A percentile compares a stretch with the other conserved stretches of the same genome.
These are phyloP conservation scores for Volvox reticuliferus DNA, from an alignment of 139 green algal species.

Conservation along the genomic window DNA sequence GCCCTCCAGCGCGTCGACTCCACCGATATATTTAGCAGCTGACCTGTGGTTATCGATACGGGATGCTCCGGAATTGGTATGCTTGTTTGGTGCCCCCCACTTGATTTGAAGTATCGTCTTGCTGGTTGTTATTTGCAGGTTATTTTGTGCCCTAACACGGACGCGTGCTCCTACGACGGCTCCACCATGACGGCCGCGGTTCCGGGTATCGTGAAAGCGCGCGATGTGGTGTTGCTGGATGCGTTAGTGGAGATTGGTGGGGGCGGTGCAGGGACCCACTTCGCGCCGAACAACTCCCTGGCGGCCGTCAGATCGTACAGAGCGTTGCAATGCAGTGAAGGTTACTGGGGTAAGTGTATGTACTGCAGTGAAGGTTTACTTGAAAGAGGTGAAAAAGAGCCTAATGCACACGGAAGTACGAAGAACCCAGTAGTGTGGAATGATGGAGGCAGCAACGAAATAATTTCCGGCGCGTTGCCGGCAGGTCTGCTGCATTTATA, in stretches of 20 bases:
- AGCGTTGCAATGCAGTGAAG: constrained; percentile 33
- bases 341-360: constrained; percentile 29
- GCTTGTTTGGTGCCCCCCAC: too few species aligned
- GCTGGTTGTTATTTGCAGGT: background rate
- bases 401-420: too few species aligned
- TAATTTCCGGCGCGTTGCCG: too few species aligned
- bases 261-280: background rate
- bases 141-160: constrained; percentile 15
- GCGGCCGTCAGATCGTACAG: background rate
- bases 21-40: too few species aligned
- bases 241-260: background rate
- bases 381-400: too few species aligned
- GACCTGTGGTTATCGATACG: too few species aligned
- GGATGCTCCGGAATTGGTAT: too few species aligned
- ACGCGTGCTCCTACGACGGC: constrained; percentile 40
- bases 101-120: too few species aligned
- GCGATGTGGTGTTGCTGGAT: background rate
- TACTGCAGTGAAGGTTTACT: background rate
- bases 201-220: background rate
- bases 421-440: too few species aligned
- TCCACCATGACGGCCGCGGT: background rate
- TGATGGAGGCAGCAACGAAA: too few species aligned
- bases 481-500: too few species aligned
- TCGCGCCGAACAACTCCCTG: background rate
- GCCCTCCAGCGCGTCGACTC: too few species aligned